Evolutionary conservation across 202 grass and related monocot genomes (phyloP).

Genomic region (Brachypodium distachyon): DNA sequence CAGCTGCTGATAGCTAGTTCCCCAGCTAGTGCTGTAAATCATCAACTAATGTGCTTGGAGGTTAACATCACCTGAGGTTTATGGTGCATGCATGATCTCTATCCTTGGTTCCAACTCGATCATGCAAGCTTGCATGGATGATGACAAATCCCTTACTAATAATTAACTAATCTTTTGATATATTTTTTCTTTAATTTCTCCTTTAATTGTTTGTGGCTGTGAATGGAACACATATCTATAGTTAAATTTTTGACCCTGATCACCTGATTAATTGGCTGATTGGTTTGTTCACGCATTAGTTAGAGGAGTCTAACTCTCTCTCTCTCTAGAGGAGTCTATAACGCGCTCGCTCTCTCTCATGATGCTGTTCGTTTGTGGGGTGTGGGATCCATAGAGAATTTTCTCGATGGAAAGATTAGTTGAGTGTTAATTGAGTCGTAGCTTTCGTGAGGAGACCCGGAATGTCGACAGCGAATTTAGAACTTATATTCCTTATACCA

Average conservation of each 20-base stretch:
- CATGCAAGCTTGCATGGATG: not conserved
- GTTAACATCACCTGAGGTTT: slow-evolving; percentile 32
- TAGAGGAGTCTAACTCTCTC: not conserved
- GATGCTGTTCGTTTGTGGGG: slow-evolving; percentile 25
- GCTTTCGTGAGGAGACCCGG: not conserved
- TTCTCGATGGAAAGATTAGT: not conserved
- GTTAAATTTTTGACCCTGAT: not conserved
- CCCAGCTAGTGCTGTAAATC: slow-evolving; percentile 17
- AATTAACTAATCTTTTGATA: not conserved
- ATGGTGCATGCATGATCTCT: not conserved
- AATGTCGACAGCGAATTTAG: not conserved
- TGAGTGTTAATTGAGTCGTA: not conserved
- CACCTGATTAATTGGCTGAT: slow-evolving; percentile 9
- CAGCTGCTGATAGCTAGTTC: slow-evolving; percentile 23
- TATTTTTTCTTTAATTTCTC: not conserved
- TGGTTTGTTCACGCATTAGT: not conserved
- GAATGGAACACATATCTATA: slow-evolving; percentile 15
- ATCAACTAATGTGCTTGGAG: not conserved
- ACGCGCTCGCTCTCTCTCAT: not conserved
- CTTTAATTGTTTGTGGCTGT: slow-evolving; percentile 22
- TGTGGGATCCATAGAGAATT: slow-evolving; percentile 21
- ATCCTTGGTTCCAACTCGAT: slow-evolving; percentile 26
- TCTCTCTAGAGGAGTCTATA: too few species aligned
- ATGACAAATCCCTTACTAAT: not conserved
- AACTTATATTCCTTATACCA: not conserved